phyloP scores from a whole-genome alignment of 1,139 yeast species.

The Nakaseomyces sp. region DNA sequence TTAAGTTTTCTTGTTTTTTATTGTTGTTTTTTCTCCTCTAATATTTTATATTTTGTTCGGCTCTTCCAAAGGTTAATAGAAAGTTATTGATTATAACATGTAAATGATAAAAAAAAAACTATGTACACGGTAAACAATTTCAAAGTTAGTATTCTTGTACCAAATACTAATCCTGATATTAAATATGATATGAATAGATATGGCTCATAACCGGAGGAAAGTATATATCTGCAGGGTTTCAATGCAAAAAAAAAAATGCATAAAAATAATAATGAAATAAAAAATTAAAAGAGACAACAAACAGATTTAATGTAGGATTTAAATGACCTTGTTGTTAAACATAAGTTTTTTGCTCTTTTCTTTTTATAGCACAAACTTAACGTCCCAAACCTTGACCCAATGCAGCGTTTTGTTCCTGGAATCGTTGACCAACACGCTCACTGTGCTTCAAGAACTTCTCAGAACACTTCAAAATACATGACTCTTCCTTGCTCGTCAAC shows the following conservation, averaged over 20 bases:
- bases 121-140: background rate
- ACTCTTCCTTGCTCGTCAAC: conserved; percentile 73
- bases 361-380: conserved; percentile 7
- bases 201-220: background rate
- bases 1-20: background rate
- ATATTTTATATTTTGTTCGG: background rate
- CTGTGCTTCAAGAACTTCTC: conserved; percentile 97
- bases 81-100: conserved; percentile 1
- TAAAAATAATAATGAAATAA: background rate
- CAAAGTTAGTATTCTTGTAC: background rate
- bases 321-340: too few relatives aligned
- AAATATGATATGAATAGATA: background rate
- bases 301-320: background rate
- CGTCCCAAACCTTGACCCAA: conserved; percentile 39
- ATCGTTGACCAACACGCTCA: conserved; percentile 96
- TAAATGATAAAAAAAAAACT: background rate
- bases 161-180: background rate
- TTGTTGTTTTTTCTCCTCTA: background rate
- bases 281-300: background rate
- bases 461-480: conserved; percentile 84
- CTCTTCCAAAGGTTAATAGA: too few relatives aligned
- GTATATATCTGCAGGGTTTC: background rate
- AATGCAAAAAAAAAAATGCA: background rate
- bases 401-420: conserved; percentile 87
- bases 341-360: background rate